These are phyloP conservation scores for Yamadazyma akitaensis DNA, from an alignment of 805 yeast species.

Conservation along the genomic window DNA sequence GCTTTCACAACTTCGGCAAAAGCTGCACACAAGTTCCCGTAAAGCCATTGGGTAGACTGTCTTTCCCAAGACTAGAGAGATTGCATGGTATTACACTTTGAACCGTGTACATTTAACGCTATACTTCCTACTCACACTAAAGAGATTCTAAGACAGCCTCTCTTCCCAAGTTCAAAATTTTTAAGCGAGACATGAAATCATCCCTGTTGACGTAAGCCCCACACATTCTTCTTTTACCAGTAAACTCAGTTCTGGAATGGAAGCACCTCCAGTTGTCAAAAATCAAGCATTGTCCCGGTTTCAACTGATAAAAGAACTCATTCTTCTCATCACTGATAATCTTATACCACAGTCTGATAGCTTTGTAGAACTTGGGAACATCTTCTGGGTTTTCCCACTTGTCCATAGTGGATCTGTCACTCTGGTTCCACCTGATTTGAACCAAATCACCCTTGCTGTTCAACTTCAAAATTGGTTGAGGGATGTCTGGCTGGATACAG, in stretches of 20 bases:
- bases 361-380: constrained; percentile 52
- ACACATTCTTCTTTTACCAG: constrained; percentile 67
- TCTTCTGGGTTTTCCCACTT: constrained; percentile 46
- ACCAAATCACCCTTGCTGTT: constrained; percentile 49
- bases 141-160: constrained; percentile 39
- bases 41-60: too few relatives aligned
- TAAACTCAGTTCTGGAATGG: constrained; percentile 64
- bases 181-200: constrained; percentile 49
- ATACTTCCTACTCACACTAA: constrained; percentile 2
- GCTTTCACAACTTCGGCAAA: too few relatives aligned
- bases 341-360: constrained; percentile 54
- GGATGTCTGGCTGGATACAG: constrained; percentile 54
- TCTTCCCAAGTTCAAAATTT: constrained; percentile 48
- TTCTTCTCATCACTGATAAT: constrained; percentile 49
- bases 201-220: constrained; percentile 71
- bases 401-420: constrained; percentile 63
- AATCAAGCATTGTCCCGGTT: constrained; percentile 63
- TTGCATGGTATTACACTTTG: too few relatives aligned
- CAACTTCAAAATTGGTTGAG: constrained; percentile 58
- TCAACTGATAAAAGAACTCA: constrained; percentile 52
- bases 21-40: too few relatives aligned
- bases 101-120: too few relatives aligned
- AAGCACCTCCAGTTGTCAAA: constrained; percentile 74
- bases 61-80: too few relatives aligned
- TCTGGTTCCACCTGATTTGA: constrained; percentile 70